Conservation (phyloP, 2,329 filamentous ascomycete species). For the Nigrospora osmanthi region DNA sequence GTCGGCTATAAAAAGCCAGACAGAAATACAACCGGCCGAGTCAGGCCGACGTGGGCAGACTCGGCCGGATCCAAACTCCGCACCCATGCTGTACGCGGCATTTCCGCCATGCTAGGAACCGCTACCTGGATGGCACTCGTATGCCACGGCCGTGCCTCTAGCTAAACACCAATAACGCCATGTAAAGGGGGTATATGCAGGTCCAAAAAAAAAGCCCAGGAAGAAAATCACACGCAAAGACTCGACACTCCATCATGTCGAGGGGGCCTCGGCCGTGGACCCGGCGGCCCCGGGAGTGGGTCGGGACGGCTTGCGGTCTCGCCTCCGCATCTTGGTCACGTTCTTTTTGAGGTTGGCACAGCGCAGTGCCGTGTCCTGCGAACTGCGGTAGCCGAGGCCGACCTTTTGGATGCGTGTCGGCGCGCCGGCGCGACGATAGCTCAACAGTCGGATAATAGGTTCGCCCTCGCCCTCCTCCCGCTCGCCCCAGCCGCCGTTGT, state of each 20-base stretch:
- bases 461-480: not conserved
- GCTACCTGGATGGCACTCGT: too few relatives aligned
- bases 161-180: not conserved
- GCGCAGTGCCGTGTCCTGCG: constrained; percentile 1
- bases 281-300: not conserved
- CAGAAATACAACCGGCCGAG: not conserved
- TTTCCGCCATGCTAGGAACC: too few relatives aligned
- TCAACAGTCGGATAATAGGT: not conserved
- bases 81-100: too few relatives aligned
- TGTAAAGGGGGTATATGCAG: not conserved
- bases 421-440: constrained; percentile 1
- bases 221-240: not conserved
- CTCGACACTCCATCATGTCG: not conserved
- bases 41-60: not conserved
- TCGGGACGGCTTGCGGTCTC: not conserved
- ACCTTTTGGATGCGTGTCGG: constrained; percentile 1
- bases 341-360: constrained; percentile 1
- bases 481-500: not conserved
- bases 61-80: too few relatives aligned
- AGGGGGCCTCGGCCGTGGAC: not conserved
- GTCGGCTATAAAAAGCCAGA: not conserved
- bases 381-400: not conserved
- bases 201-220: not conserved
- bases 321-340: constrained; percentile 1
- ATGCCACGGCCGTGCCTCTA: not conserved